phyloP scores from a whole-genome alignment of 306 rosid genomes.

The Castanospermum australe region DNA sequence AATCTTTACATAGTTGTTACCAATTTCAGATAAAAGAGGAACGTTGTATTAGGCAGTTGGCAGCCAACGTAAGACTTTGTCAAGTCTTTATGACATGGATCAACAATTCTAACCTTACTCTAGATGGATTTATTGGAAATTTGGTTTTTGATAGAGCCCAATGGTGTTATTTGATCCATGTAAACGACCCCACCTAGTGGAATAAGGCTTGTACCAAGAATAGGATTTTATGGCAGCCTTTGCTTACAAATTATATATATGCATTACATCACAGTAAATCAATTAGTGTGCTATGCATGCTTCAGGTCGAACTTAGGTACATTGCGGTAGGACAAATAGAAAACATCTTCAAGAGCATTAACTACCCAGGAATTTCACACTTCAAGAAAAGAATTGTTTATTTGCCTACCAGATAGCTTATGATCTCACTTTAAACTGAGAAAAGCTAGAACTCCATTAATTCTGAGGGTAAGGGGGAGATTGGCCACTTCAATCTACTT shows the following conservation, averaged over 20 bases:
- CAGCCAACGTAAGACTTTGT: not conserved
- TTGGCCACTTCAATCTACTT: not conserved
- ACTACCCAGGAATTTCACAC: no score
- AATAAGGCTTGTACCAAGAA: no score
- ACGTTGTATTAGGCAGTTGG: not conserved
- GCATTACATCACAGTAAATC: not conserved
- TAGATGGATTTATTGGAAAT: no score
- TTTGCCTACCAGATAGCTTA: not conserved
- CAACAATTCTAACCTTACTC: not conserved
- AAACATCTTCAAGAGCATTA: not conserved
- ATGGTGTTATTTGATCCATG: no score
- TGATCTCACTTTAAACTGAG: not conserved
- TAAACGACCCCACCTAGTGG: not conserved
- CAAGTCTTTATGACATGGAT: not conserved
- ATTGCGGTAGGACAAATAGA: not conserved
- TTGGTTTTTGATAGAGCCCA: no score
- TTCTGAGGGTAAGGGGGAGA: not conserved
- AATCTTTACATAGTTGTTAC: not conserved
- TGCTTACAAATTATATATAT: not conserved
- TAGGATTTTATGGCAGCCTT: not conserved
- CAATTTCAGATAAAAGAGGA: not conserved
- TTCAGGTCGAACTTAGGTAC: not conserved
- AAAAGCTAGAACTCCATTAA: not conserved
- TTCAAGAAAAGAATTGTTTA: no score
- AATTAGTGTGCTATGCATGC: not conserved